Evolutionary conservation across 2,329 filamentous ascomycete species (phyloP), one percentile per base, ranked within the genome.

Genomic region (Acrodontium crateriforme): DNA sequence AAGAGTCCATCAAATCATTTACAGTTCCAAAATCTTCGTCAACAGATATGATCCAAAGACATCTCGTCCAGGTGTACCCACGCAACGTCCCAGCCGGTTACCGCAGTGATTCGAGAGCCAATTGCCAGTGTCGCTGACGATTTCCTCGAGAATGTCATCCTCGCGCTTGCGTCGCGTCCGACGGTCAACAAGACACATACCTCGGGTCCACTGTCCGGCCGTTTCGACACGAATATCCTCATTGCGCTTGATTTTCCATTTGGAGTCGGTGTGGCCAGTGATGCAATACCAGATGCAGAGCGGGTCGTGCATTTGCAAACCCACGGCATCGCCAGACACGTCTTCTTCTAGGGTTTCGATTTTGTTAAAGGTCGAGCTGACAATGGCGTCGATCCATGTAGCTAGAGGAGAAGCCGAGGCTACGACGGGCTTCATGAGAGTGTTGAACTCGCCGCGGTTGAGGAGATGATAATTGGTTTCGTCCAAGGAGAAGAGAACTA

Each of bases 181-280:
- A 18, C 73, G 66, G 60, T 98, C 89, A 21, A 84, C 63, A 17
- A 95, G 67, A 47, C 84, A 85, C 75, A 89, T 85, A 2, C 89
- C 45, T 31, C 82, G 67, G 24, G 85, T 92, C 89, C 89, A 98
- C 60, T 95, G 89, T 2, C 87, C 89, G 2, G 70, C 61, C 0
- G 84, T 91, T 58, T 98, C 89, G 21, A 98, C 64, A 12, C 89
- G 69, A 31, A 98, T 77, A 51, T 98, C 89, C 53, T 92, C 78
- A 0, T 47, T 47, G n/a, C 45, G 39, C 11, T 43, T 46, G 28
- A 60, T 49, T 14, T 49, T 36, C 59, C 58, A 61, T 1, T 31
- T 27, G 9, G 39, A 32, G 16, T 44, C 36, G 4, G 30, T 28
- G n/a, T n/a, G n/a, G n/a, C 24, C 27, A 6, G 38, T 31, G 34